Conservation (phyloP, 768 basidiomycete species). For the Tremella mesenterica region DNA sequence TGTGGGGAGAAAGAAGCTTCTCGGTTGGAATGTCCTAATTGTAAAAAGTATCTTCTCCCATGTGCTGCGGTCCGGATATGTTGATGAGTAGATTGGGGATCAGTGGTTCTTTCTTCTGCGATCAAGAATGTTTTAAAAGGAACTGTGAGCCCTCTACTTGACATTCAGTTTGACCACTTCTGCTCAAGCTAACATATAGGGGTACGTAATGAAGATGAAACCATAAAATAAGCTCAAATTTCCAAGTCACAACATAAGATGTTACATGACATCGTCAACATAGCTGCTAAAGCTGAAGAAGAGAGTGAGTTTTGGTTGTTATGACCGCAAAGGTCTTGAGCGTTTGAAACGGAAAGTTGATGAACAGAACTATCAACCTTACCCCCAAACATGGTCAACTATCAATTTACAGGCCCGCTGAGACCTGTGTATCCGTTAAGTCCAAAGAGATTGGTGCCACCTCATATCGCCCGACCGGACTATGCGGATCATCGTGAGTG, state of each 20-base stretch:
- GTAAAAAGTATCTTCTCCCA: conserved; percentile 65
- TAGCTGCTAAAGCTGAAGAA: conserved; percentile 38
- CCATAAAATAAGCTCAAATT: background rate
- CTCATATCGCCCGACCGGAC: conserved; percentile 77
- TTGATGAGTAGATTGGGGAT: conserved; percentile 42
- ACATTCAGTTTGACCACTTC: background rate
- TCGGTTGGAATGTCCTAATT: conserved; percentile 83
- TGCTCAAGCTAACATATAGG: background rate
- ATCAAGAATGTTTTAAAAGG: conserved; percentile 92
- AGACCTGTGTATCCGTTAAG: conserved; percentile 85
- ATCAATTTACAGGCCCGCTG: conserved; percentile 66
- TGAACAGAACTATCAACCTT: conserved; percentile 64
- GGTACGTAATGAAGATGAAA: background rate
- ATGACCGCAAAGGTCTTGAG: background rate
- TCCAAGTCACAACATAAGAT: conserved; percentile 33
- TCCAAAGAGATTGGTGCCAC: conserved; percentile 64
- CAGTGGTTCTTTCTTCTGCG: conserved; percentile 59
- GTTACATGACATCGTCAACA: conserved; percentile 43
- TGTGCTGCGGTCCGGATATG: background rate
- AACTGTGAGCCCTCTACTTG: conserved; percentile 57
- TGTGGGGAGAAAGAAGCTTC: conserved; percentile 70
- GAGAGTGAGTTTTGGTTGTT: conserved; percentile 22
- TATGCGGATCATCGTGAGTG: conserved; percentile 66
- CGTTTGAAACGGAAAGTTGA: background rate
- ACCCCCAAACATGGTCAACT: conserved; percentile 59